Evolutionary conservation across 176 grass and related monocot species (phyloP), one percentile per base, ranked within the genome.

Genomic region (Eragrostis nindensis): DNA sequence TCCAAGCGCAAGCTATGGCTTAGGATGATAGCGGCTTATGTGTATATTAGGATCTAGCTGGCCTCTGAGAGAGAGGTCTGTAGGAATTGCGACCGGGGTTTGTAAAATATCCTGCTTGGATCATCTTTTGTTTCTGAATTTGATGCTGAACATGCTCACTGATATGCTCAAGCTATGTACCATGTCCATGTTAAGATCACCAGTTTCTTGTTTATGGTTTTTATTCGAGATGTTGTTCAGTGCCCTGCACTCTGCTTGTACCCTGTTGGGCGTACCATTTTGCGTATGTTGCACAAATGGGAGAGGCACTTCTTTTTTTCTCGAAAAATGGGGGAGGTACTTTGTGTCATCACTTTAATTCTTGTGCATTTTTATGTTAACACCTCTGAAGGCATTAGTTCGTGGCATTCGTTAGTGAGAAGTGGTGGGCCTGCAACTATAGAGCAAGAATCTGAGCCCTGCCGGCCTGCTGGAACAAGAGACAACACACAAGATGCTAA

Each of bases 1-100:
- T 12, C 90, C 92, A 11, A 87, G 83, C 78, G 90, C 83, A 75
- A 91, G 88, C 25, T 95, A 95, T 52, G 92, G 95, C 21, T 87
- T 92, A 44, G 95, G 95, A 22, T 98, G 85, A 98, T 9, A 15
- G 2, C 2, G 5, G 45, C 5, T 15, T 3, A 0, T 88, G 89
- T 78, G 81, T 78, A 73, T 82, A 36, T 74, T 88, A 78, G 73
- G 83, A 15, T 82, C 32, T 74, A 65, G 83, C 19, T 73, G 14
- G 32, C 15, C 65, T n/a, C 6, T 27, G 57, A 52, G 43, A 25
- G n/a, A n/a, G 7, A n/a, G 1, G 19, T 74, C 11, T 73, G 45
- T 72, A 47, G 76, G 57, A 54, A 38, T 7, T 27, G 26, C 15
- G 66, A 27, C 26, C 16, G 19, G 36, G 30, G 40, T 73, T 15